phyloP scores from a whole-genome alignment of 495 filamentous ascomycete species.

The Aspergillus saccharolyticus region DNA sequence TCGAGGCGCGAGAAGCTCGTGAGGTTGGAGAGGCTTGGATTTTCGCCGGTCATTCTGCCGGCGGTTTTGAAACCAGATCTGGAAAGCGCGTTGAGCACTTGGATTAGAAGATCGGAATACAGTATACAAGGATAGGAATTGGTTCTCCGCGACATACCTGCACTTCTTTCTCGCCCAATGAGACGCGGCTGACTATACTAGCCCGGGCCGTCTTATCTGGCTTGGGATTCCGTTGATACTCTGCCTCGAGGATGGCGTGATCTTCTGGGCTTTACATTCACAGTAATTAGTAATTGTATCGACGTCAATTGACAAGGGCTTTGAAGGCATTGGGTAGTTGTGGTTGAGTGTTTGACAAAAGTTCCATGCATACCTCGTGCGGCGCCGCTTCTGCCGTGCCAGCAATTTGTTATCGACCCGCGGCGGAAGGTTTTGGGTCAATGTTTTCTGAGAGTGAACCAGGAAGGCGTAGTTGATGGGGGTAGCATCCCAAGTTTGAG shows the following conservation, averaged over 20 bases:
- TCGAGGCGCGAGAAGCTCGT: slow-evolving; percentile 65
- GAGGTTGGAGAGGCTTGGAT: slow-evolving; percentile 76
- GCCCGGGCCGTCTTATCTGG: slow-evolving; percentile 87
- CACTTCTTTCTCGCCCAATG: slow-evolving; percentile 93
- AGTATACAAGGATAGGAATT: slow-evolving; percentile 8
- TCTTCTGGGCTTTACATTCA: slow-evolving; percentile 64
- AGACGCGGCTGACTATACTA: slow-evolving; percentile 77
- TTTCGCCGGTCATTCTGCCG: slow-evolving; percentile 90
- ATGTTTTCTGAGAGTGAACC: slow-evolving; percentile 61
- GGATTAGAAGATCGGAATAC: slow-evolving; percentile 14
- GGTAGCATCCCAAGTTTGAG: slow-evolving; percentile 32
- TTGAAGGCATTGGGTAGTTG: neutral
- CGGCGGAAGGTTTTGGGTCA: slow-evolving; percentile 58
- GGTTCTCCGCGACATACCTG: slow-evolving; percentile 60
- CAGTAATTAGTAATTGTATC: neutral
- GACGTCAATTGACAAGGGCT: neutral
- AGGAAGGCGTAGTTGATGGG: slow-evolving; percentile 57
- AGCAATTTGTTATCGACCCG: slow-evolving; percentile 64
- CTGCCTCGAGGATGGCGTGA: slow-evolving; percentile 82
- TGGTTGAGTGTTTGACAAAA: neutral
- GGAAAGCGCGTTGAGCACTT: slow-evolving; percentile 9
- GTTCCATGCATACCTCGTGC: slow-evolving; percentile 50
- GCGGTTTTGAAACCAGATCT: slow-evolving; percentile 99
- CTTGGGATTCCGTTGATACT: slow-evolving; percentile 80
- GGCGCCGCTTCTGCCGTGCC: slow-evolving; percentile 61